A percentile compares a stretch with the other conserved stretches of the same genome.
Evolutionary conservation across 257 asterid species (phyloP).

Genomic region (Nicotiana knightiana): DNA sequence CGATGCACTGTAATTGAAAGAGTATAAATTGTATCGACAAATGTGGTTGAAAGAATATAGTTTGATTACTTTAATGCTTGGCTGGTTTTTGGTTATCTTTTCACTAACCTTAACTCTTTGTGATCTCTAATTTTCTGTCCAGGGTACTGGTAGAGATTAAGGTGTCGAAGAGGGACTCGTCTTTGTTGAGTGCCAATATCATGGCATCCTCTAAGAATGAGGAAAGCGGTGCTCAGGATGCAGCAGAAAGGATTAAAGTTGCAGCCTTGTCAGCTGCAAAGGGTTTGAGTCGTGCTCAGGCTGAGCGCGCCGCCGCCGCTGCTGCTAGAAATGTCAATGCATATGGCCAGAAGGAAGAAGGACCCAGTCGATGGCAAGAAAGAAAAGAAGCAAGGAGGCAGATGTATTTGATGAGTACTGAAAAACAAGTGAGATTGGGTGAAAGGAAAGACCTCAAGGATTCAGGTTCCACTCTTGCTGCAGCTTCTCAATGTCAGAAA

Average conservation of each 20-base stretch:
- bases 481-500: constrained; percentile 83
- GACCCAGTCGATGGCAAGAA: constrained; percentile 99
- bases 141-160: neutral
- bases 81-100: neutral
- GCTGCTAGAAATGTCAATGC: constrained; percentile 95
- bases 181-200: neutral
- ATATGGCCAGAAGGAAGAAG: constrained; percentile 98
- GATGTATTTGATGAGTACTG: constrained; percentile 93
- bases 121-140: neutral
- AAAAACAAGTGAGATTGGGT: constrained; percentile 85
- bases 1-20: neutral
- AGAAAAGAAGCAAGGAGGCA: constrained; percentile 98
- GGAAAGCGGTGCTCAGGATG: constrained; percentile 59
- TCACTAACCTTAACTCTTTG: neutral
- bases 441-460: constrained; percentile 66
- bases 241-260: constrained; percentile 81
- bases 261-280: constrained; percentile 90
- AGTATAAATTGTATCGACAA: neutral
- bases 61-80: neutral
- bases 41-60: neutral
- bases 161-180: neutral
- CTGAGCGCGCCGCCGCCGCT: constrained; percentile 93
- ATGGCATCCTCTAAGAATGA: constrained; percentile 49
- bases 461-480: constrained; percentile 36
- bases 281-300: constrained; percentile 98